Percentiles rank a stretch among this genome's conserved stretches.
Conservation (phyloP, 1,284 basidiomycete species). For the Vanrija sp. region DNA sequence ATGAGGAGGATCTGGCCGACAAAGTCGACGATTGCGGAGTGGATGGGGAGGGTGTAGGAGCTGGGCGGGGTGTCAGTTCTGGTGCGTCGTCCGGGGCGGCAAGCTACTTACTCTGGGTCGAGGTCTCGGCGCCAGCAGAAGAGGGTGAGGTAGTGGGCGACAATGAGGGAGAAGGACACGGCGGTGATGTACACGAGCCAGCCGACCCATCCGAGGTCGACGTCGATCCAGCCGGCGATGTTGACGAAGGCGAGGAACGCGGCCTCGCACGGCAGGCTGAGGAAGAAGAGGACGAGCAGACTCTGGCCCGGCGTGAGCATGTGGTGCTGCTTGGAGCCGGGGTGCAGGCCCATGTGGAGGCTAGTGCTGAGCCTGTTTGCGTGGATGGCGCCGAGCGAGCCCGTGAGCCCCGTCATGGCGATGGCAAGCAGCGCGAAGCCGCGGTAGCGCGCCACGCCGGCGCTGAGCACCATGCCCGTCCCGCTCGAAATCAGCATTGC, state of each 20-base stretch:
- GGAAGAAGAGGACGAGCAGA: constrained; percentile 59
- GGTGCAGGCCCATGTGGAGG: constrained; percentile 37
- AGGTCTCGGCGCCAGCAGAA: constrained; percentile 75
- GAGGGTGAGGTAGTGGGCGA: constrained; percentile 67
- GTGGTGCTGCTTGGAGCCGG: constrained; percentile 12
- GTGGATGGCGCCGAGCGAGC: constrained; percentile 84
- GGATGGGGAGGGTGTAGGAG: constrained; percentile 86
- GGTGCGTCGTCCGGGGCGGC: no score
- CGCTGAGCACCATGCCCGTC: constrained; percentile 85
- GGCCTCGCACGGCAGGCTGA: constrained; percentile 72
- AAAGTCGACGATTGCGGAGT: constrained; percentile 85
- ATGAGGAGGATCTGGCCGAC: constrained; percentile 77
- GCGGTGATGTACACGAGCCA: constrained; percentile 68
- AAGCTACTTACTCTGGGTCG: constrained; percentile 74
- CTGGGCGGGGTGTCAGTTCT: constrained; percentile 17
- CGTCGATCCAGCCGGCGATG: constrained; percentile 68
- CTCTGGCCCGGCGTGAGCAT: constrained; percentile 37
- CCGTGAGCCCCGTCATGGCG: constrained; percentile 81
- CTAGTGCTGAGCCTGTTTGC: constrained; percentile 81
- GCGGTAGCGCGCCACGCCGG: constrained; percentile 77
- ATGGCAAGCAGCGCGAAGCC: constrained; percentile 86
- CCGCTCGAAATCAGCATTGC: constrained; percentile 90
- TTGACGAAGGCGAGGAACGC: constrained; percentile 65
- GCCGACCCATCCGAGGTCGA: constrained; percentile 63
- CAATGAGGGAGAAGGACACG: constrained; percentile 62